Conservation (phyloP, 2,329 filamentous ascomycete species). For the Xylariaceae sp. region DNA sequence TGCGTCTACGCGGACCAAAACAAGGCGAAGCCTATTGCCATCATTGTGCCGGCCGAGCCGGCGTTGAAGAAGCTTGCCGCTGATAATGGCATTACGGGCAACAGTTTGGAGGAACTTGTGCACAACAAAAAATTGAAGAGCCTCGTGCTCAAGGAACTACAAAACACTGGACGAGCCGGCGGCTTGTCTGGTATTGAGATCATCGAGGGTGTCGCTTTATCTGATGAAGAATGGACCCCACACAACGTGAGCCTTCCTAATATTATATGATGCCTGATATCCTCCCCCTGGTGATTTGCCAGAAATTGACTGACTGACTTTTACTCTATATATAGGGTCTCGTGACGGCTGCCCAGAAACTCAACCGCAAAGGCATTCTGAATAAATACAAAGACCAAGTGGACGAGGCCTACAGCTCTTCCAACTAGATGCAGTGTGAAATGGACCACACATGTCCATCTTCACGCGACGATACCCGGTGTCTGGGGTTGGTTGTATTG, state of each 20-base stretch:
- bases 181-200: constrained; percentile 63
- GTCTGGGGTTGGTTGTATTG: neutral
- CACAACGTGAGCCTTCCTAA: constrained; percentile 55
- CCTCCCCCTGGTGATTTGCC: neutral
- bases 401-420: constrained; percentile 50
- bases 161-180: constrained; percentile 54
- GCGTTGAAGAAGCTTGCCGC: constrained; percentile 49
- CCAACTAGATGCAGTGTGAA: constrained; percentile 20
- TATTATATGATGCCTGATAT: neutral
- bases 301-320: constrained; percentile 23
- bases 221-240: constrained; percentile 70
- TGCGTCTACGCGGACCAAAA: constrained; percentile 49
- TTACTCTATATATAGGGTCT: constrained; percentile 42
- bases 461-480: neutral
- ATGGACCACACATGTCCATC: neutral
- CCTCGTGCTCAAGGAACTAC: constrained; percentile 59
- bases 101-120: constrained; percentile 59
- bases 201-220: constrained; percentile 64
- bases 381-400: constrained; percentile 57
- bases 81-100: constrained; percentile 46
- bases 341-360: constrained; percentile 65
- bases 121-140: constrained; percentile 60
- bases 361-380: constrained; percentile 64
- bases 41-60: constrained; percentile 52
- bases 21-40: constrained; percentile 49